Base-by-base conservation (phyloP, 805 yeast genomes). In the Schwanniomyces pseudopolymorphus region DNA sequence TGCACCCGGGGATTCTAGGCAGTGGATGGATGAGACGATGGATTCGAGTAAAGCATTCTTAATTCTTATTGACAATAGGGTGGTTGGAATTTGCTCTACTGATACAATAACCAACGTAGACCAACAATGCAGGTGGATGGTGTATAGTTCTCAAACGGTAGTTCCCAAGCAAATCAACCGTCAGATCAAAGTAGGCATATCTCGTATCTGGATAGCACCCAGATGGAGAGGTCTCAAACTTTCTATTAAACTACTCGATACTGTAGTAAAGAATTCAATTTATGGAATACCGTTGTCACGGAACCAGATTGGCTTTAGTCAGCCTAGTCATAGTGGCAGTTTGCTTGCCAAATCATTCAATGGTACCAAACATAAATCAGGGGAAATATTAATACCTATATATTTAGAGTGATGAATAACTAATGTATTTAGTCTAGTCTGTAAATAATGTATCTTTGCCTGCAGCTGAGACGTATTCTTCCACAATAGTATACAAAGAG, bases 291-390 rank as follows among this genome's bases (percentile, higher is more conserved):
- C 20, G 0, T 52, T 84, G 11, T 62, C 64, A 2, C 75, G 63
- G 46, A 52, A 50, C 13, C 74, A 79, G 48, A 59, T 85, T 16
- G 87, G 83, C 0, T 85, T 88, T 80, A 82, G 88, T 38, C 92
- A 85, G 59, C 90, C 91, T 0, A 81, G 87, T 47, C 78, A 72
- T 42, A 72, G 76, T 47, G 92, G 92, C 0, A 81, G 82, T 1
- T 71, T 74, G 46, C 67, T 85, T 26, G 89, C 90, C 0, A 61
- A 60, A 27, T 64, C 58, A 25, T 84, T 79, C 56, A 83, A 81
- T 56, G 82, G 85, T 0, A 78, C 76, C 0, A 60, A 47, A 22
- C 89, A 84, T 57, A 76, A 73, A 46, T 65, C 76, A 22, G 85
- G 85, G 0, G 77, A 72, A 51, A 49, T 58, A 0, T 61, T 80